These are phyloP conservation scores for Orobanche coerulescens DNA, from an alignment of 257 asterid species.

Conservation along the genomic window DNA sequence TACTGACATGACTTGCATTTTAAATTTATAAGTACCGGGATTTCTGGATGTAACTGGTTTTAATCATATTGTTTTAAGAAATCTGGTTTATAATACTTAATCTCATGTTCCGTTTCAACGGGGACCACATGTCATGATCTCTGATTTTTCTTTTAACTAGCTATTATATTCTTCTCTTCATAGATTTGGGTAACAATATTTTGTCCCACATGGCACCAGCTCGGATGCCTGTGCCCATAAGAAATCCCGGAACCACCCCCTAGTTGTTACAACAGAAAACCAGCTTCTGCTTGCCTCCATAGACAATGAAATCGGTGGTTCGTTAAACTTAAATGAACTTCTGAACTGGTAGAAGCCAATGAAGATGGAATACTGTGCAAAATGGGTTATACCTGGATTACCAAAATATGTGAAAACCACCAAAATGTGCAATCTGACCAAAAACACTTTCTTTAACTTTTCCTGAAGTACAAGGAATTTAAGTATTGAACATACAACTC, in stretches of 20 bases:
- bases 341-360: not conserved
- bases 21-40: not conserved
- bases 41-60: not conserved
- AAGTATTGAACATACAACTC: not conserved
- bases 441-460: not conserved
- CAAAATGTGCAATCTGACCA: not conserved
- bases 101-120: not conserved
- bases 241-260: too few species aligned
- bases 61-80: too few species aligned
- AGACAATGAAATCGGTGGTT: not conserved
- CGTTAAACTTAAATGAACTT: not conserved
- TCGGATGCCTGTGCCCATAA: too few species aligned
- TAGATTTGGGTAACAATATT: not conserved
- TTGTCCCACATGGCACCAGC: not conserved
- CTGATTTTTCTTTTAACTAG: not conserved
- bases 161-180: not conserved
- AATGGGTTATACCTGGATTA: not conserved
- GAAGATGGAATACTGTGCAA: not conserved
- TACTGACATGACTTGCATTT: too few species aligned
- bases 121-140: slow-evolving; percentile 1
- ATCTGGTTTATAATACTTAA: not conserved
- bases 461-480: not conserved
- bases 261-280: too few species aligned
- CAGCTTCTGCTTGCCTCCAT: not conserved
- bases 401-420: not conserved